Evolutionary conservation across 768 basidiomycete genomes (phyloP), one percentile per base, ranked within the genome.

Genomic region (Naganishia onofrii): DNA sequence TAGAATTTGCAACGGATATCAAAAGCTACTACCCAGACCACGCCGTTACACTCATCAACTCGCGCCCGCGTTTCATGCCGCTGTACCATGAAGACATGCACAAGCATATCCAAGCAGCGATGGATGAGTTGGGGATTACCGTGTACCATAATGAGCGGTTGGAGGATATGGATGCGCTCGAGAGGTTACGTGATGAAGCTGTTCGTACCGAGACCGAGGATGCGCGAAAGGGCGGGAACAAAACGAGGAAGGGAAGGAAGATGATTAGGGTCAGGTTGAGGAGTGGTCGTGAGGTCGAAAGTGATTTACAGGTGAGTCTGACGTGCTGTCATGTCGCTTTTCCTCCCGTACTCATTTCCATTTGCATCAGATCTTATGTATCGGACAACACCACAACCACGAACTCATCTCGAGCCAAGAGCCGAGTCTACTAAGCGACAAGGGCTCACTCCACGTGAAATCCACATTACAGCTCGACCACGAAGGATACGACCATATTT

Each of bases 1-100:
- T 54, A 78, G 77, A 82, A 75, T 78, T 78, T 67, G 81, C 82
- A 23, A 76, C 77, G 5, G 82, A 83, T 69, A 75, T 83, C 54
- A 81, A 81, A 63, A 76, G 78, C 48, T 57, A 76, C 15, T 81
- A 81, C 68, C 80, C 81, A 0, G 70, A 77, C 3, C 80, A 80
- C 46, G 57, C 78, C 21, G 75, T 83, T 34, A 81, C 80, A 12
- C 72, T 83, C 23, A 70, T 83, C n/a, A 82, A 83, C 67, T 80
- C 79, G 6, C 71, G 82, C 31, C n/a, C 64, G 9, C 68, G 76
- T 32, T 69, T 83, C 36, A 76, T 83, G 78, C 75, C 77, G n/a
- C 69, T 76, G 7, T 83, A 82, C 67, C 76, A 80, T 8, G 65
- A 70, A 17, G 73, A 74, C 42, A 74, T 82, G 71, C 82, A 82